phyloP scores from a whole-genome alignment of 768 basidiomycete species.

The Galerina sulciceps region DNA sequence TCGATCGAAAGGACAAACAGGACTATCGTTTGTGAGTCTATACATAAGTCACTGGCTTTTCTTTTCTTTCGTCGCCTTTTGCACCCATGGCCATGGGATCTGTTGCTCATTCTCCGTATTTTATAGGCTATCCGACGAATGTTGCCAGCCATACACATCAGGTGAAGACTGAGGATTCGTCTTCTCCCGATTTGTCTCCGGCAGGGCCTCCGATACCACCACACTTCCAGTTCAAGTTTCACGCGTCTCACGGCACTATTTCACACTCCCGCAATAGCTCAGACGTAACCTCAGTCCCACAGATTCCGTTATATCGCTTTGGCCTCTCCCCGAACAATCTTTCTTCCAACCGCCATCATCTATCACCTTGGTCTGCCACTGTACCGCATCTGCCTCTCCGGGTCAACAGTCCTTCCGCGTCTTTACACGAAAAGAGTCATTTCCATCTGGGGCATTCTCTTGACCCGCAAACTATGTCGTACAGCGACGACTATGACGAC shows the following conservation, averaged over 20 bases:
- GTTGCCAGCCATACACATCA: conserved; percentile 20
- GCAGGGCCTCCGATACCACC: conserved; percentile 21
- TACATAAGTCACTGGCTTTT: conserved; percentile 7
- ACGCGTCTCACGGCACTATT: conserved; percentile 37
- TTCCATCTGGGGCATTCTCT: conserved; percentile 12
- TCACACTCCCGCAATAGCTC: conserved; percentile 36
- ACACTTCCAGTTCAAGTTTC: conserved; percentile 19
- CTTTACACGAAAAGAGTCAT: conserved; percentile 13
- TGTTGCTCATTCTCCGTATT: conserved; percentile 9
- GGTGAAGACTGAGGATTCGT: conserved; percentile 47
- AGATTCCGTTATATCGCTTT: conserved; percentile 38
- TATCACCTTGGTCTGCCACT: conserved; percentile 32
- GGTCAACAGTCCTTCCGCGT: conserved; percentile 7
- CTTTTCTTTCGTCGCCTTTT: conserved; percentile 2
- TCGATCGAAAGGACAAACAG: conserved; percentile 13
- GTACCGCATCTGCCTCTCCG: conserved; percentile 23
- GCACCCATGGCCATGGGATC: conserved; percentile 10
- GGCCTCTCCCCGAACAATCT: conserved; percentile 26
- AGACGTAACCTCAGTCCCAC: conserved; percentile 28
- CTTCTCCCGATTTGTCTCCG: conserved; percentile 48
- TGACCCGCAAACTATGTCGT: conserved; percentile 38
- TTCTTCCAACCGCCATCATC: conserved; percentile 18
- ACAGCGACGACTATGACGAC: conserved; percentile 70
- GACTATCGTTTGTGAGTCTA: conserved; percentile 2
- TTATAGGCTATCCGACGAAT: conserved; percentile 13